Conservation (phyloP, 1,284 basidiomycete species). For the Sporisorium iseilematis-ciliati region DNA sequence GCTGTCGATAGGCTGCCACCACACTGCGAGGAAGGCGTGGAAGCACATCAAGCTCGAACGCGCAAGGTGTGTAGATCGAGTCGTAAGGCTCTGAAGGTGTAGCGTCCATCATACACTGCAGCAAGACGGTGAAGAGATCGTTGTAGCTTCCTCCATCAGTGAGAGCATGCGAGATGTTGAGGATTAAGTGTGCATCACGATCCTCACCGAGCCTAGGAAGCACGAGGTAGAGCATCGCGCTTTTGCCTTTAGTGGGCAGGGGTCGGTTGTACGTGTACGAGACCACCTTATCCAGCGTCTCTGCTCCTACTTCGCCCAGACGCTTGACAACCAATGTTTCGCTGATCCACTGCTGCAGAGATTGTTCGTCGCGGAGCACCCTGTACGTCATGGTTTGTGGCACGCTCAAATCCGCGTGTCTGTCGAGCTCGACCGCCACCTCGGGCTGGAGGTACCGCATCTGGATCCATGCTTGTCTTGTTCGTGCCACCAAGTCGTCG, state of each 20-base stretch:
- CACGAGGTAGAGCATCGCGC: conserved; percentile 41
- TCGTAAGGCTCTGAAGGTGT: conserved; percentile 12
- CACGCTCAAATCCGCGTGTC: conserved; percentile 9
- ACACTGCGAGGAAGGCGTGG: conserved; percentile 28
- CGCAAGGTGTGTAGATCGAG: conserved; percentile 21
- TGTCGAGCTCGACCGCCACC: conserved; percentile 34
- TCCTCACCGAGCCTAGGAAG: conserved; percentile 17
- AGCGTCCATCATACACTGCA: conserved; percentile 33
- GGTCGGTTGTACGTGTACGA: conserved; percentile 30
- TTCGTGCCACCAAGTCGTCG: conserved; percentile 28
- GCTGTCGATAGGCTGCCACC: conserved; percentile 22
- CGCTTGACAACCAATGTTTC: conserved; percentile 36
- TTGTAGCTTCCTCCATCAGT: conserved; percentile 42
- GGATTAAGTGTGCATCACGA: conserved; percentile 22
- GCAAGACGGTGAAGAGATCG: conserved; percentile 29
- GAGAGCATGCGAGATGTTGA: conserved; percentile 48
- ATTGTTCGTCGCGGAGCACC: conserved; percentile 24
- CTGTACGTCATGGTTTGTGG: conserved; percentile 28
- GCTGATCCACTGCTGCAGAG: conserved; percentile 29
- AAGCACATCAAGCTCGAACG: conserved; percentile 21
- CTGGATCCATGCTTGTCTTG: conserved; percentile 27
- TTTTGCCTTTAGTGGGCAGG: conserved; percentile 33
- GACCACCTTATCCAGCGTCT: conserved; percentile 13
- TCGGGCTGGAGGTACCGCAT: conserved; percentile 35
- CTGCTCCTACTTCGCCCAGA: conserved; percentile 18